A percentile compares a stretch with the other conserved stretches of the same genome.
phyloP scores from a whole-genome alignment of 306 rosid species.

The Trichosanthes cucumerina region DNA sequence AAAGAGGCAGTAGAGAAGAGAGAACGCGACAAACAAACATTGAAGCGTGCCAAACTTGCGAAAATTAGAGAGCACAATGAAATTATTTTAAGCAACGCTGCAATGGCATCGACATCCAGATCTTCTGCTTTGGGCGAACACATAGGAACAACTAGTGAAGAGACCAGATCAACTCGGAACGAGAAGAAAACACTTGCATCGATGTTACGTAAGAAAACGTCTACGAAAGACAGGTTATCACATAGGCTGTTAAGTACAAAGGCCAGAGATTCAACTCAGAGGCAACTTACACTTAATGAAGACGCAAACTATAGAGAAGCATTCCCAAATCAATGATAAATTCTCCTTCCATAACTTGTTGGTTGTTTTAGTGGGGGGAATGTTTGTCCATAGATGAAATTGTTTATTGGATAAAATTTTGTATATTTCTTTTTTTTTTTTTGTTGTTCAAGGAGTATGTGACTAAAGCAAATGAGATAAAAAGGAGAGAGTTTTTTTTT shows the following conservation, averaged over 20 bases:
- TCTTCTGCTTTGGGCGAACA: slow-evolving; percentile 53
- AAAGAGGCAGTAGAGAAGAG: slow-evolving; percentile 36
- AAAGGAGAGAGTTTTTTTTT: neutral
- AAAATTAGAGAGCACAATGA: slow-evolving; percentile 85
- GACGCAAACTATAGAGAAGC: slow-evolving; percentile 60
- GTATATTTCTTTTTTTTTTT: neutral
- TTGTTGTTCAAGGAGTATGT: neutral
- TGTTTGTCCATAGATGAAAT: neutral
- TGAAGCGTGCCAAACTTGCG: slow-evolving; percentile 77
- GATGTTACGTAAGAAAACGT: slow-evolving; percentile 70
- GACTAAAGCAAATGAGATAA: neutral
- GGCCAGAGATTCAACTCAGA: slow-evolving; percentile 35
- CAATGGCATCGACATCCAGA: slow-evolving; percentile 64
- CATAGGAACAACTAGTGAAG: slow-evolving; percentile 14
- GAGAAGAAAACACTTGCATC: slow-evolving; percentile 61
- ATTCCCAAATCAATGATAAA: slow-evolving; percentile 70
- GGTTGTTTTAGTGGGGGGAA: neutral
- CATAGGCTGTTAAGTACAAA: slow-evolving; percentile 43
- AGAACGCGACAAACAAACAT: slow-evolving; percentile 35
- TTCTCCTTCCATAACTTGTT: neutral
- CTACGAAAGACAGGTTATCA: slow-evolving; percentile 62
- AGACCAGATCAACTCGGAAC: slow-evolving; percentile 24
- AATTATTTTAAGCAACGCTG: slow-evolving; percentile 61
- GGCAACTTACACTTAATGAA: slow-evolving; percentile 31
- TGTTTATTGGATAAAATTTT: neutral